A percentile compares a stretch with the other conserved stretches of the same genome.
Evolutionary conservation across 805 yeast species (phyloP).

Genomic region (Lipomyces orientalis): DNA sequence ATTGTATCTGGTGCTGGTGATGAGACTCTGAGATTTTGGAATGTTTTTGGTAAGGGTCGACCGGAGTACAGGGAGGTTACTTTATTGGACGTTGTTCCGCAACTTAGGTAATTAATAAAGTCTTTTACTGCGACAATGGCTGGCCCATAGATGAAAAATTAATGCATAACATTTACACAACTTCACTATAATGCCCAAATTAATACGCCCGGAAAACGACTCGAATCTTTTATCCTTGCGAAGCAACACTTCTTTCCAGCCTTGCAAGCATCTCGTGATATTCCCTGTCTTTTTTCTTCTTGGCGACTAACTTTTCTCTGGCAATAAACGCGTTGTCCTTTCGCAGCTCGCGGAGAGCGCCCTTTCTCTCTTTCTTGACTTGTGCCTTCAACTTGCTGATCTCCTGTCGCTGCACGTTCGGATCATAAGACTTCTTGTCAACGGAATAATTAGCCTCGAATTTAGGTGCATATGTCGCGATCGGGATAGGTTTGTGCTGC

Average conservation of each 20-base stretch:
- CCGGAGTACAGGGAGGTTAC: slow-evolving; percentile 34
- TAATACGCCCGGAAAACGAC: background rate
- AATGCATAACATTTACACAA: background rate
- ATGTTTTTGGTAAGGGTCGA: slow-evolving; percentile 64
- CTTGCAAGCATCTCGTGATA: slow-evolving; percentile 91
- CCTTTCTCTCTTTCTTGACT: slow-evolving; percentile 89
- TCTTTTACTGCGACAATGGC: background rate
- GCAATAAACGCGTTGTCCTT: slow-evolving; percentile 87
- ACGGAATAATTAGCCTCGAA: slow-evolving; percentile 97
- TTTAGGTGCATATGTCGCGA: slow-evolving; percentile 84
- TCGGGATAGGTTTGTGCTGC: slow-evolving; percentile 80
- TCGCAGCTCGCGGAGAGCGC: slow-evolving; percentile 86
- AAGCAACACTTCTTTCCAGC: slow-evolving; percentile 83
- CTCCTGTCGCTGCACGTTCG: slow-evolving; percentile 81
- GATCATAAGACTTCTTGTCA: slow-evolving; percentile 88
- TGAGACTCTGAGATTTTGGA: slow-evolving; percentile 95
- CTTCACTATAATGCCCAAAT: background rate
- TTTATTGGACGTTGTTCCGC: slow-evolving; percentile 32
- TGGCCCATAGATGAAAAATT: background rate
- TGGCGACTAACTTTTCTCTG: slow-evolving; percentile 78
- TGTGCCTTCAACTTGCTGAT: slow-evolving; percentile 79
- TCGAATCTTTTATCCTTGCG: slow-evolving; percentile 58
- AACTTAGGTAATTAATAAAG: slow-evolving; percentile 20
- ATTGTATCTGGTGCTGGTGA: slow-evolving; percentile 99
- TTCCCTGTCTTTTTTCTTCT: slow-evolving; percentile 72